Conservation (phyloP, 192 early-diverging fungal genomes). For the Phlyctochytrium arcticum region DNA sequence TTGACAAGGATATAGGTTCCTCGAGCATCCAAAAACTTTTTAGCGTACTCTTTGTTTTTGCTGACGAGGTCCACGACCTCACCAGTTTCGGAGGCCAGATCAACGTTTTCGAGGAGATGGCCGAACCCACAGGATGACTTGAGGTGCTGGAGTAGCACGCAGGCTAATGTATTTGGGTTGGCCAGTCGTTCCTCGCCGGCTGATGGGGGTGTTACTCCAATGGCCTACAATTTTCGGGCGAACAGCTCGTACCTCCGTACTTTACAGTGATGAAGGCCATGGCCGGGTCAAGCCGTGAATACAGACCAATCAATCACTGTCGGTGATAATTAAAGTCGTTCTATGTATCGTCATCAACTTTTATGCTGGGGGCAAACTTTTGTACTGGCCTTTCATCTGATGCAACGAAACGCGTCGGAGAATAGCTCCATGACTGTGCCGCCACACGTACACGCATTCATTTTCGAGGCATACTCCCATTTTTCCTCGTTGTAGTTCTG, state of each 20-base stretch:
- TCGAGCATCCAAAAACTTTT: constrained; percentile 44
- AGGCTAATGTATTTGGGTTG: constrained; percentile 47
- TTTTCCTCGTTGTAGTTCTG: too few species aligned
- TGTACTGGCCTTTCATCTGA: too few species aligned
- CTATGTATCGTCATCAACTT: too few species aligned
- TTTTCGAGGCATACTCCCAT: too few species aligned
- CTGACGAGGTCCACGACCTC: constrained; percentile 49
- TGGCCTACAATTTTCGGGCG: not conserved
- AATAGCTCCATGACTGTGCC: too few species aligned
- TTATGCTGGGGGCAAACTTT: too few species aligned
- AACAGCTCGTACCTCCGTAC: constrained; percentile 32
- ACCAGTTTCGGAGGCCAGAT: constrained; percentile 49
- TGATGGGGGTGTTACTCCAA: too few species aligned
- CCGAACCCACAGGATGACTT: constrained; percentile 36
- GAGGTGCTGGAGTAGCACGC: constrained; percentile 44
- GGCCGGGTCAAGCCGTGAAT: not conserved
- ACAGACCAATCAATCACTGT: too few species aligned
- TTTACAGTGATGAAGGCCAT: constrained; percentile 39
- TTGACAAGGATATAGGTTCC: constrained; percentile 61
- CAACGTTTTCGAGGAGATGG: constrained; percentile 32
- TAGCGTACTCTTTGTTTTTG: constrained; percentile 53
- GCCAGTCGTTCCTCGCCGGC: constrained; percentile 49
- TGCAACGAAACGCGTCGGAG: too few species aligned
- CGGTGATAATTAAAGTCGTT: too few species aligned
- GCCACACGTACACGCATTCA: too few species aligned